Evolutionary conservation across 441 rosid species (phyloP), one percentile per base, ranked within the genome.

Genomic region (Arabidopsis lyrata): DNA sequence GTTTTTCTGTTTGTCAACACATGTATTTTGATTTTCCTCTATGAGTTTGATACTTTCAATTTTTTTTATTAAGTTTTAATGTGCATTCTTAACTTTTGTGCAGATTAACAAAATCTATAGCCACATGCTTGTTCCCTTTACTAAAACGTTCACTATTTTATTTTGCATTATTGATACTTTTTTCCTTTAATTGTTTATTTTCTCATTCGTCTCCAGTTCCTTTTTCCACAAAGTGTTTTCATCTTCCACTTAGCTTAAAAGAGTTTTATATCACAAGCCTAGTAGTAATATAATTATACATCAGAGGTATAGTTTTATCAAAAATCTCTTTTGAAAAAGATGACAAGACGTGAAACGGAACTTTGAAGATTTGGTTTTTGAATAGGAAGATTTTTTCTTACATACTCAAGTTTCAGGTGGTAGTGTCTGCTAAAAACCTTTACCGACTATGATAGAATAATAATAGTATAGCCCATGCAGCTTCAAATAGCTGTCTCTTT

Each of bases 291-390:
- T 59, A 57, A n/a, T 41, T 66, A 66, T 57, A 31, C 62, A 35
- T 36, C 47, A 66, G 58, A 73, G 42, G 50, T 58, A 38, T 27
- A 32, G 36, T 66, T 38, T 16, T 15, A 3, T 27, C 11, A 36
- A 44, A 74, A 41, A 29, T 13, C 56, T 52, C 74, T 68, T 68
- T 75, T 68, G 49, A n/a, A 66, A 75, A 75, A 68, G 70, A 75
- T 62, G 74, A 75, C 54, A 61, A 68, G 74, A 75, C 74, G 57
- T 68, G 55, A 53, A 68, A 53, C 74, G 63, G 41, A 75, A 45
- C 74, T 67, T 68, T 68, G 74, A 61, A 75, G 78, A 68, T 75
- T 75, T 68, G 50, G 47, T 68, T 61, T 44, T 61, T 53, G 47
- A 38, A 42, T 42, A 22, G 15, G 50, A 59, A 74, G 54, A 59